phyloP scores from a whole-genome alignment of 805 yeast species.

The Vanderwaltozyma tropicalis region DNA sequence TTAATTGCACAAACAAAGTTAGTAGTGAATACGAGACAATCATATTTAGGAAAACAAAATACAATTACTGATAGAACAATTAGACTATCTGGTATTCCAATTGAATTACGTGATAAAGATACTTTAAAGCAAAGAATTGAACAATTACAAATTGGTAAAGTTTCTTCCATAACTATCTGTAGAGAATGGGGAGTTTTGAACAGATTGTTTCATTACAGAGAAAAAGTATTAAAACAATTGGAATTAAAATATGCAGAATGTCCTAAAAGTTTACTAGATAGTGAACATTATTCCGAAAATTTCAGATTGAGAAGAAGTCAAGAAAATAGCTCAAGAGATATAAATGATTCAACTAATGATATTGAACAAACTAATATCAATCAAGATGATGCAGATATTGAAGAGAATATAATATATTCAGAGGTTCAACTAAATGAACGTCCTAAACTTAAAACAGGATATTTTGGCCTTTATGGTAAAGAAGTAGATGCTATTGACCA shows the following conservation, averaged over 20 bases:
- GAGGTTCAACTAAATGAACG: conserved; percentile 33
- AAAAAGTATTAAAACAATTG: conserved; percentile 40
- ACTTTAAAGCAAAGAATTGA: conserved; percentile 67
- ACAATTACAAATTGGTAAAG: conserved; percentile 67
- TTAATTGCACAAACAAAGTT: conserved; percentile 60
- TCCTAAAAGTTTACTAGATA: conserved; percentile 18
- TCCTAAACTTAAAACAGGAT: conserved; percentile 54
- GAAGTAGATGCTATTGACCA: conserved; percentile 74
- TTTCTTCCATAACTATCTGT: conserved; percentile 67
- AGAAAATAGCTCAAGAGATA: background rate
- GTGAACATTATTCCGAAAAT: conserved; percentile 16
- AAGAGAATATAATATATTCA: conserved; percentile 17
- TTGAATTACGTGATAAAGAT: conserved; percentile 61
- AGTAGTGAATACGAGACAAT: conserved; percentile 71
- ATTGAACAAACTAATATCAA: background rate
- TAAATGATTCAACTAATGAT: background rate
- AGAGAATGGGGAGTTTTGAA: conserved; percentile 79
- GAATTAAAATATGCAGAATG: conserved; percentile 41
- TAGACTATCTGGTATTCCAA: conserved; percentile 80
- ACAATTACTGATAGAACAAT: conserved; percentile 89
- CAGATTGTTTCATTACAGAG: conserved; percentile 49
- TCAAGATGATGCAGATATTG: conserved; percentile 5
- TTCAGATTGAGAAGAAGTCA: conserved; percentile 13
- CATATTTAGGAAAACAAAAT: conserved; percentile 73
- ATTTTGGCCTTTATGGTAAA: conserved; percentile 53